Evolutionary conservation across 2,329 filamentous ascomycete species (phyloP).

Genomic region (Lachnellula arida): DNA sequence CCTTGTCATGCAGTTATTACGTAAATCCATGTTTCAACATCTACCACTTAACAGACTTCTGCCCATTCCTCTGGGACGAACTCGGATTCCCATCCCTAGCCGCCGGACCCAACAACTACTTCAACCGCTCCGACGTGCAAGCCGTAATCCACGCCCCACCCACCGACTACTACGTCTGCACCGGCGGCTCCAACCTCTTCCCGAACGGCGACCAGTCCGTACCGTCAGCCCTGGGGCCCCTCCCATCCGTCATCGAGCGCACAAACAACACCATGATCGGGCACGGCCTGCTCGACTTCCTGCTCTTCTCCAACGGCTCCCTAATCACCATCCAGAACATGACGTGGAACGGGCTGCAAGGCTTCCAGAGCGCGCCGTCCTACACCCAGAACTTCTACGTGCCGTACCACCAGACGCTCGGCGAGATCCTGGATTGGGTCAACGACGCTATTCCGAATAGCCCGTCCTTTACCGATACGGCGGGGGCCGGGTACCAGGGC

Average conservation of each 20-base stretch:
- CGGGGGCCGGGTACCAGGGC: slow-evolving; percentile 37
- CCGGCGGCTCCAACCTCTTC: slow-evolving; percentile 40
- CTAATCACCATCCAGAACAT: slow-evolving; percentile 65
- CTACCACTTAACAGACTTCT: slow-evolving; percentile 53
- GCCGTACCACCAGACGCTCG: slow-evolving; percentile 44
- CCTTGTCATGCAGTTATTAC: slow-evolving; percentile 23
- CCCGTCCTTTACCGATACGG: slow-evolving; percentile 22
- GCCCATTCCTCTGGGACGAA: slow-evolving; percentile 27
- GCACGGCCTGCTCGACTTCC: slow-evolving; percentile 57
- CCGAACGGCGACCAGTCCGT: slow-evolving; percentile 42
- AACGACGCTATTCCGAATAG: slow-evolving; percentile 14
- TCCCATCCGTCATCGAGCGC: slow-evolving; percentile 56
- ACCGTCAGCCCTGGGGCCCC: slow-evolving; percentile 45
- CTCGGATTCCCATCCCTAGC: slow-evolving; percentile 43
- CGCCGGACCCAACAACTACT: slow-evolving; percentile 52
- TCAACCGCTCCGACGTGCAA: slow-evolving; percentile 58
- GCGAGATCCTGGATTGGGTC: slow-evolving; percentile 38
- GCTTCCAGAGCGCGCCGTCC: slow-evolving; percentile 45
- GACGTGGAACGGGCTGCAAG: slow-evolving; percentile 63
- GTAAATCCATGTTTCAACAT: slow-evolving; percentile 61
- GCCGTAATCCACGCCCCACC: slow-evolving; percentile 53
- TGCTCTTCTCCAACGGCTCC: slow-evolving; percentile 59
- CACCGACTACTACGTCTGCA: slow-evolving; percentile 49
- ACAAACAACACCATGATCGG: slow-evolving; percentile 57
- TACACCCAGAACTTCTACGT: slow-evolving; percentile 23